Base-by-base conservation (phyloP, 2,329 filamentous ascomycete genomes). In the Aspergillus viridinutans region DNA sequence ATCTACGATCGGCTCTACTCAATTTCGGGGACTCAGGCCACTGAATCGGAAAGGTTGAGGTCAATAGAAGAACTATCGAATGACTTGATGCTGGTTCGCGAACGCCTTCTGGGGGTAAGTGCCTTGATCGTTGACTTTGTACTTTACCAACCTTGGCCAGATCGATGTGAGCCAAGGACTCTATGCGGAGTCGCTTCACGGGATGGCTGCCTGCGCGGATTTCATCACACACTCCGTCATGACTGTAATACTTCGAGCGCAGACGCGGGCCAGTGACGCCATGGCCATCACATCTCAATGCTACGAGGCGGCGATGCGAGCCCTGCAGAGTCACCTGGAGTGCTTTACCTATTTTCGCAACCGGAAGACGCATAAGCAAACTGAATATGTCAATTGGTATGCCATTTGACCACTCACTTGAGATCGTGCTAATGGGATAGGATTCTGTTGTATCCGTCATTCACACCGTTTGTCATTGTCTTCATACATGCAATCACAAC, bases 401-500 rank as follows among this genome's bases (percentile, higher is more conserved):
- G 64, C 14, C 14, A 10, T 4, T 4, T 2, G 14, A 6, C 17
- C 20, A n/a, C 10, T 9, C 17, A 9, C n/a, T n/a, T 23, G 1
- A 49, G 5, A 10, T 17, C 9, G 8, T 2, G 20, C 48, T 58
- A 53, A 52, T 17, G 32, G 10, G 47, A 53, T 38, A 64, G 64
- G 56, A 67, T 67, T 17, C 43, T 69, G 7, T 49, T 69, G 0
- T 69, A 69, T 32, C 61, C 65, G 0, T 68, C 67, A 2, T 69
- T 67, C 28, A 64, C 67, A 2, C 67, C 67, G 0, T 67, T 68
- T 20, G 58, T 68, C 14, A 65, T 69, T 40, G 63, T 69, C 26
- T 69, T 69, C 52, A 66, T 65, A 4, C 67, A 69, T 52, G 67
- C 67, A 1, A 67, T 69, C 29, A 63, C 66, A 7, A 67, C 65